Base-by-base conservation (phyloP, 441 rosid species). In the Iberis amara region DNA sequence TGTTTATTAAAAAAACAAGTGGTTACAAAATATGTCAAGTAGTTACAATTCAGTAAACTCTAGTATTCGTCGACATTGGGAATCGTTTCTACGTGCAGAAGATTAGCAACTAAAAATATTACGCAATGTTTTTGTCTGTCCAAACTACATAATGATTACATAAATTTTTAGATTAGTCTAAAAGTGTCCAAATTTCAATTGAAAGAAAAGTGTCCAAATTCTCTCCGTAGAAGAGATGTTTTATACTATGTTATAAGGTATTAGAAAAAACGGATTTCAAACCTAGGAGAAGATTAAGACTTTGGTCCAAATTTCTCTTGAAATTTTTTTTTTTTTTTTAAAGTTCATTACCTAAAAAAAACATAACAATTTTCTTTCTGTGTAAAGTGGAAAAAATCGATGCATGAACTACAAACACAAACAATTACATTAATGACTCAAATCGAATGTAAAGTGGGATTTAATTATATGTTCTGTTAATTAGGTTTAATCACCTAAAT, bases 371-470 rank as follows among this genome's bases (percentile, higher is more conserved):
- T 28, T 35, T 37, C 27, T 39, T 52, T 61, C 40, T 53, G 66
- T 28, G 18, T 47, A 37, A 28, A 38, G 36, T 53, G 60, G 60
- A 32, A 53, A 40, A 30, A n/a, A n/a, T 45, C 12, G 54, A 62
- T 62, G 60, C 66, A 52, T 53, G 54, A 53, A 62, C 54, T 54
- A 45, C 11, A 52, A 52, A 2, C 35, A 39, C 52, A 9, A 38
- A 45, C 28, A 52, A 27, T 45, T 52, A 13, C 40, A 45, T 45
- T 52, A 38, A 38, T 31, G 48, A 23, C 28, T 38, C 11, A 6
- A 45, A 30, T 53, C 6, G 54, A 45, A 53, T 39, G 59, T 53
- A 45, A 53, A 53, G 60, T 52, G 53, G 40, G 47, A 37, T 15
- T 52, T 61, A 52, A 54, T 53, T 39, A 39, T 31, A 32, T 10